Conservation (phyloP, 225 moss, liverwort and hornwort species). For the Takakia lepidozioides region DNA sequence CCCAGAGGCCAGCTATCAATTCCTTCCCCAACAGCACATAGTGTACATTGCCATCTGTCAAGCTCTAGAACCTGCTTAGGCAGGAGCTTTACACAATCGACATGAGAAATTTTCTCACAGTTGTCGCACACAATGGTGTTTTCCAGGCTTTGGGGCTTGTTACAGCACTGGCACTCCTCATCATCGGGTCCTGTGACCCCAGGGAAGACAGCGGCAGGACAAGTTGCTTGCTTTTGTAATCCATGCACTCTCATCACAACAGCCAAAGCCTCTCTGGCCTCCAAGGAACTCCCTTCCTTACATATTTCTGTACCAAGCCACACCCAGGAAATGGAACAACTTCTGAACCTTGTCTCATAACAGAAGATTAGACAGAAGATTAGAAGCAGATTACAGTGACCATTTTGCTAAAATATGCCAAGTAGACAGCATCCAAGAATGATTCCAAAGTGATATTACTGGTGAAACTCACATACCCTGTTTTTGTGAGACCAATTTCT, state of each 20-base stretch:
- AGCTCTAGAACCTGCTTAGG: conserved; percentile 23
- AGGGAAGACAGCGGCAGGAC: conserved; percentile 41
- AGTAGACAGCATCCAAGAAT: no score
- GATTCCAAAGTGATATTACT: no score
- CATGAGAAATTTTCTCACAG: conserved; percentile 44
- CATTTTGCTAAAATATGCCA: no score
- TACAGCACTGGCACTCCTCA: conserved; percentile 40
- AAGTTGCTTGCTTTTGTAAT: conserved; percentile 21
- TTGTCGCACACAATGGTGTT: conserved; percentile 51
- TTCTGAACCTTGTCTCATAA: no score
- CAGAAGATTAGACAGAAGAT: no score
- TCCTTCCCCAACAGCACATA: conserved; percentile 31
- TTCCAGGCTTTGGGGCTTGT: conserved; percentile 23
- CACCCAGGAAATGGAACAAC: no score
- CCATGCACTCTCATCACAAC: conserved; percentile 43
- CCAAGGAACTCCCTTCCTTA: no score
- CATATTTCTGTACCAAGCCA: conserved; percentile 14
- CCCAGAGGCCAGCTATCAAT: conserved; percentile 50
- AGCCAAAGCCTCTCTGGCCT: conserved; percentile 37
- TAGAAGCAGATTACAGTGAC: no score
- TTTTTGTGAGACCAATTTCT: no score
- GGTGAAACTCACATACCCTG: no score
- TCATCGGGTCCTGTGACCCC: conserved; percentile 42
- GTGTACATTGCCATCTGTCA: conserved; percentile 51
- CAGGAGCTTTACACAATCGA: conserved; percentile 40